Evolutionary conservation across 306 rosid species (phyloP).

Genomic region (Cucumis melo): DNA sequence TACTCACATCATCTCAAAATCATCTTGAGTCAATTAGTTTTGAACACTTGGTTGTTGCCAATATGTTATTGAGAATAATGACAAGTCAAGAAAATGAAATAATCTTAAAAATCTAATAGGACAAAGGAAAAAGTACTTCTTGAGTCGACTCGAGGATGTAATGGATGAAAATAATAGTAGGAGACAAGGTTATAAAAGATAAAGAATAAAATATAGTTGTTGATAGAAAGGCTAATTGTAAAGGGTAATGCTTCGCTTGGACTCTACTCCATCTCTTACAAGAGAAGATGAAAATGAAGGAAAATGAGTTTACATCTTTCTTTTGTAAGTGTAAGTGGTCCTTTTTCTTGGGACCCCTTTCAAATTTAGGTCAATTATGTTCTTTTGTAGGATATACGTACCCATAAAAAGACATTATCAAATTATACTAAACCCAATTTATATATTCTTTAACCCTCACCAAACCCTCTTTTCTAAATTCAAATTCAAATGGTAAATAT

Average conservation of each 20-base stretch:
- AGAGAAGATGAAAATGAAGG: not conserved
- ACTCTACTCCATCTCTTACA: not conserved
- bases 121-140: no score
- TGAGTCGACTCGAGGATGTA: no score
- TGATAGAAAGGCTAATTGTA: not conserved
- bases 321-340: not conserved
- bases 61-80: no score
- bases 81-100: no score
- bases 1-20: not conserved
- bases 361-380: not conserved
- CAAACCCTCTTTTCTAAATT: not conserved
- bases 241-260: not conserved
- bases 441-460: not conserved
- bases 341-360: not conserved
- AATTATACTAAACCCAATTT: not conserved
- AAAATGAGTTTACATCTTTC: not conserved
- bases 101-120: not conserved
- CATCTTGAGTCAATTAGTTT: not conserved
- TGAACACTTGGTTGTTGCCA: not conserved
- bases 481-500: not conserved
- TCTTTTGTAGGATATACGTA: not conserved
- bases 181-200: no score
- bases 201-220: not conserved
- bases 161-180: no score
- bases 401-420: not conserved